These are phyloP conservation scores for Micractinium conductrix DNA, from an alignment of 139 green algal species.

Conservation along the genomic window DNA sequence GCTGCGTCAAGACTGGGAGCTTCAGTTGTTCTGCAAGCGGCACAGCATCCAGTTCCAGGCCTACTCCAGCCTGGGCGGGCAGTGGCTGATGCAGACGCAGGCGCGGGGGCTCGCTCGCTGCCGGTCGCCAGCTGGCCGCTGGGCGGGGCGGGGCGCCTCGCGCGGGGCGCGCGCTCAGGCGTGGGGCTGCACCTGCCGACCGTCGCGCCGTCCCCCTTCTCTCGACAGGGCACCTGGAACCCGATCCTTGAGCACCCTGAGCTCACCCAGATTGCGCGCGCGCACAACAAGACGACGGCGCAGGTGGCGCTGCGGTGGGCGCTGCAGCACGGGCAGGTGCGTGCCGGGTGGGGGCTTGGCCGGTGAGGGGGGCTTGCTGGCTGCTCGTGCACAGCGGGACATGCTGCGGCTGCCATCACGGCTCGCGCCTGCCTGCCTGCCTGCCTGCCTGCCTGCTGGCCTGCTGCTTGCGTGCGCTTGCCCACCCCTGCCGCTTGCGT, in stretches of 20 bases:
- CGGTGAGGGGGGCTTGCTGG: too few species aligned
- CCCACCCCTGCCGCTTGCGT: too few species aligned
- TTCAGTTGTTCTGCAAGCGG: conserved; percentile 57
- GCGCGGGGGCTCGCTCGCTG: neutral
- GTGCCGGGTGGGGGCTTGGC: neutral
- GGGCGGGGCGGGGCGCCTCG: too few species aligned
- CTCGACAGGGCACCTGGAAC: conserved; percentile 52
- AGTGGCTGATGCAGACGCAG: conserved; percentile 62
- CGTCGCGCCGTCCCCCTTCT: too few species aligned
- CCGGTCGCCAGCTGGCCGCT: too few species aligned
- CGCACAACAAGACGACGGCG: conserved; percentile 34
- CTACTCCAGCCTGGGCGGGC: conserved; percentile 80
- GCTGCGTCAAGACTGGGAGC: conserved; percentile 21
- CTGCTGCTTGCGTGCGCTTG: too few species aligned
- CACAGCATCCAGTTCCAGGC: conserved; percentile 62
- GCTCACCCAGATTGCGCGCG: conserved; percentile 38
- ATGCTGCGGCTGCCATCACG: too few species aligned
- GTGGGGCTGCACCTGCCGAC: too few species aligned
- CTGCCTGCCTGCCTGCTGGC: too few species aligned
- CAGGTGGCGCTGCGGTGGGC: conserved; percentile 78
- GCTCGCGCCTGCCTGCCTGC: too few species aligned
- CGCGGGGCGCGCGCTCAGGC: too few species aligned
- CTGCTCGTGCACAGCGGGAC: too few species aligned
- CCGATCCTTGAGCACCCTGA: conserved; percentile 57
- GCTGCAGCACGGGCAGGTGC: conserved; percentile 66